Evolutionary conservation across 1,284 basidiomycete species (phyloP), one percentile per base, ranked within the genome.

Genomic region (Tranzscheliella williamsii): DNA sequence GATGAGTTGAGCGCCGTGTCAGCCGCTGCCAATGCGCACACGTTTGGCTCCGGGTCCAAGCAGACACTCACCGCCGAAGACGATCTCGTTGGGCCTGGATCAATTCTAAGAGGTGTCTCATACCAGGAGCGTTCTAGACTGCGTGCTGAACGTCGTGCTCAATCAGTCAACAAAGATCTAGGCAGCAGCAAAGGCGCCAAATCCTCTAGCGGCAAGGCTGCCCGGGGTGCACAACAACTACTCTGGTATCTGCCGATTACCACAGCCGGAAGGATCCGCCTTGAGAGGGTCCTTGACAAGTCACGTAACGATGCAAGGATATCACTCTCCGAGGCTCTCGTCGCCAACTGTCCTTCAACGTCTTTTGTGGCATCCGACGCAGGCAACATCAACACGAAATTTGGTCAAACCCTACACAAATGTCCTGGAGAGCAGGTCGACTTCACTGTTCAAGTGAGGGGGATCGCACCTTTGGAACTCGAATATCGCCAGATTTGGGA

Each of bases 301-400:
- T 56, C 65, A n/a, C 55, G 53, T 24, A 67, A 64, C 29, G 67
- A 66, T 21, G 75, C 73, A 3, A 55, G 65, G 7, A 51, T 75
- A 40, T 49, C 57, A 1, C 42, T 32, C 8, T 47, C 53, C 11
- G 66, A 74, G 35, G 57, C 72, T 11, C 44, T 71, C 26, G 47
- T 76, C n/a, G 75, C 75, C 2, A 46, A 64, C 24, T 76, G 75
- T 39, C 75, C 75, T 5, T 58, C 52, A 4, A 61, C 68, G 18
- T 44, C 40, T n/a, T 70, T 76, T 22, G 47, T 63, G 31, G 27
- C 42, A 1, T 29, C 51, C 9, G 37, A 33, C 4, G 33, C 41
- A 4, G 15, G 38, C 4, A 50, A 39, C 15, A 41, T 6, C 16
- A 16, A 37, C 12, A 17, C 42, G 0, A 18, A 50, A 23, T 41